Base-by-base conservation (phyloP, 2,329 filamentous ascomycete genomes). In the Berkeleyomyces rouxiae region DNA sequence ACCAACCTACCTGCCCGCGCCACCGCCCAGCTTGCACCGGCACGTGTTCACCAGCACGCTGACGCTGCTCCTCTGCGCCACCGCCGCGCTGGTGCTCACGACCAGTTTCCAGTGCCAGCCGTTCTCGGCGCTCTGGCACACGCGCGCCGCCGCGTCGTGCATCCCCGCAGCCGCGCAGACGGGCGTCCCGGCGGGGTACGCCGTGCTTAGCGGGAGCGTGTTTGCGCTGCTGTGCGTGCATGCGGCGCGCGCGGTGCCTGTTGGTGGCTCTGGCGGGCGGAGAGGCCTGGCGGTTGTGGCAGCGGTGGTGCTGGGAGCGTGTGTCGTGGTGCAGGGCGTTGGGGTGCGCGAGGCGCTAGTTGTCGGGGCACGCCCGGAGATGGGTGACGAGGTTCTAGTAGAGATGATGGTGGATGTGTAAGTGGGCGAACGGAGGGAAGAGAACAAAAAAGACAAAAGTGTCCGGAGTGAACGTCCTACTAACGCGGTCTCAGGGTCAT, bases 21-120 rank as follows among this genome's bases (percentile, higher is more conserved):
- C 42, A 43, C 10, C 42, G 5, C 42, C 42, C 3, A 43, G 66
- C 66, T 10, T 74, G 72, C 73, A 67, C 69, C 58, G 64, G 70
- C 7, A 23, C 7, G 65, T 72, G 36, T 66, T 74, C 23, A 67
- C 67, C 13, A 64, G 68, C 5, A 65, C 72, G 60, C 68, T 73
- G 10, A 59, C 71, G 33, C 49, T 72, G 3, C 70, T 75, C 64
- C 70, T 70, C 13, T 57, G 69, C 4, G 68, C 72, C 36, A 73
- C 72, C 61, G 63, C 72, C 23, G 68, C 67, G 31, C 73, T 71
- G 61, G 67, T 68, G 10, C 62, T 74, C 44, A 69, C 71, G 23
- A 68, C 70, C 5, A 70, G 73, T 62, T 66, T 75, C 31, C 72
- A 73, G 63, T 75, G 74, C 63, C 69, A 69, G 3, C 74, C 74